These are phyloP conservation scores for Podaxis pistillaris DNA, from an alignment of 768 basidiomycete genomes.

Conservation along the genomic window DNA sequence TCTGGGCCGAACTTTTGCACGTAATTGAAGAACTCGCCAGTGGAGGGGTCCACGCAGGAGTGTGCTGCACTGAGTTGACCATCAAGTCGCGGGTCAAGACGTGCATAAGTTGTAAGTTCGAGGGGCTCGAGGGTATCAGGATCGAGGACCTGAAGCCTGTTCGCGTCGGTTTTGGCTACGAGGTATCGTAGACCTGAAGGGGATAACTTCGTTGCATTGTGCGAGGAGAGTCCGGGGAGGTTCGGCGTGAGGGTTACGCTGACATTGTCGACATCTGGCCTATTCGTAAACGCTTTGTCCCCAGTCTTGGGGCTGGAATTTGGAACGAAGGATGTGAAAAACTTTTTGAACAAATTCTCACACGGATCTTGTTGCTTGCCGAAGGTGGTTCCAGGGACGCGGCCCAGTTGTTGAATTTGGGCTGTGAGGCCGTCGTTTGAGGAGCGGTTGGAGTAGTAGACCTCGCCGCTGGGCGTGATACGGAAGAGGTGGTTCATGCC, in stretches of 20 bases:
- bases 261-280: constrained; percentile 1
- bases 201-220: not conserved
- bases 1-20: constrained; percentile 1
- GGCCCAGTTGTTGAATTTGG: constrained; percentile 4
- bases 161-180: constrained; percentile 7
- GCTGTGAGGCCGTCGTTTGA: not conserved
- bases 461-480: constrained; percentile 3
- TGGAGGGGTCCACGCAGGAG: not conserved
- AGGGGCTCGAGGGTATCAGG: constrained; percentile 4
- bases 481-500: constrained; percentile 9
- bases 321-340: constrained; percentile 5
- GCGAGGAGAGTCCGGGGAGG: constrained; percentile 7
- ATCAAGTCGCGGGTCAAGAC: not conserved
- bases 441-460: constrained; percentile 10
- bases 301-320: not conserved
- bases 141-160: constrained; percentile 3
- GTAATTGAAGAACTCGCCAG: constrained; percentile 4
- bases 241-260: constrained; percentile 7
- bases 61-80: constrained; percentile 8
- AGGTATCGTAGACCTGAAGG: not conserved
- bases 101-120: constrained; percentile 1
- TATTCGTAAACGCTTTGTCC: not conserved
- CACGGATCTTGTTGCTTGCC: constrained; percentile 1
- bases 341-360: constrained; percentile 4
- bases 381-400: not conserved